phyloP scores from a whole-genome alignment of 805 yeast species.

The Maudiozyma bulderi region DNA sequence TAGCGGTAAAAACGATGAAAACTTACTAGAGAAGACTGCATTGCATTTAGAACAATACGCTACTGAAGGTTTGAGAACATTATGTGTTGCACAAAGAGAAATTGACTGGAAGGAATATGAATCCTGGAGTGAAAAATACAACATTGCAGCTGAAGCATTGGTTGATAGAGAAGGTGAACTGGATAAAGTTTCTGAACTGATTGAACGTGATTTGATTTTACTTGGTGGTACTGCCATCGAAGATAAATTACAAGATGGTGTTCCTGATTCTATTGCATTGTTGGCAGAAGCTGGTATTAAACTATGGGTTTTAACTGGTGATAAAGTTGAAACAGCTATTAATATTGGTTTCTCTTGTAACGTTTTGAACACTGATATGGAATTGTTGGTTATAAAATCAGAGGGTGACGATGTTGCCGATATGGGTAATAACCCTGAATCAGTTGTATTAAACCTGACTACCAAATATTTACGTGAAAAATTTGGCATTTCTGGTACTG shows the following conservation, averaged over 20 bases:
- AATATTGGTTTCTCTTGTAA: constrained; percentile 84
- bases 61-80: constrained; percentile 74
- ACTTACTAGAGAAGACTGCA: constrained; percentile 54
- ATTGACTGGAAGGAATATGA: constrained; percentile 51
- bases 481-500: constrained; percentile 51
- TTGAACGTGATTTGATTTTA: constrained; percentile 55
- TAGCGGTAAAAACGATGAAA: constrained; percentile 33
- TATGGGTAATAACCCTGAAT: constrained; percentile 32
- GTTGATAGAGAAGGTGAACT: constrained; percentile 58
- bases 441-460: constrained; percentile 39
- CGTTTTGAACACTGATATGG: constrained; percentile 67
- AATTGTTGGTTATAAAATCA: constrained; percentile 45
- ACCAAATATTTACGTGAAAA: constrained; percentile 44
- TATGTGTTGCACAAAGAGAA: constrained; percentile 69
- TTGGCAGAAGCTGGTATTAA: constrained; percentile 73
- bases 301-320: constrained; percentile 83
- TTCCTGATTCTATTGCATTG: constrained; percentile 67
- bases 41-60: constrained; percentile 70
- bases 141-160: constrained; percentile 54
- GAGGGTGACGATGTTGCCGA: constrained; percentile 43
- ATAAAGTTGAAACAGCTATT: constrained; percentile 80
- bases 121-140: constrained; percentile 55
- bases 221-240: constrained; percentile 86
- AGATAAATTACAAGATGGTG: constrained; percentile 80
- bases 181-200: constrained; percentile 65